Conservation (phyloP, 2,329 filamentous ascomycete species). For the Hypoxylon sp. region DNA sequence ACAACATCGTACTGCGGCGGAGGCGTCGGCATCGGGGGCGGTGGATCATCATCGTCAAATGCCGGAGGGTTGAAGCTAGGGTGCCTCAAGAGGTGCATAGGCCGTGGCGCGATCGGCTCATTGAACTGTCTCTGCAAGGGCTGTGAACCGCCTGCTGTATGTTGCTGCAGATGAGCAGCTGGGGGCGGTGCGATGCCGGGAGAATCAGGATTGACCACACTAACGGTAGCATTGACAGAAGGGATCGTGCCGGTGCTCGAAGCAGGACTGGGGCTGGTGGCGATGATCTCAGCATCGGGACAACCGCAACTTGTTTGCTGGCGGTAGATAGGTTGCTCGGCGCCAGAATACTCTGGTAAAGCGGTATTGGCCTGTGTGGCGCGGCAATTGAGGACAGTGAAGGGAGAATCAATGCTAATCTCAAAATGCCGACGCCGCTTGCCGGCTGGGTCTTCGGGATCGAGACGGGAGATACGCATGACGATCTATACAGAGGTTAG, state of each 20-base stretch:
- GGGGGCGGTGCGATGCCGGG: constrained; percentile 65
- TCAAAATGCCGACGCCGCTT: constrained; percentile 90
- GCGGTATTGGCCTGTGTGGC: constrained; percentile 93
- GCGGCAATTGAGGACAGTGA: constrained; percentile 92
- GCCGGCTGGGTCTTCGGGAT: constrained; percentile 79
- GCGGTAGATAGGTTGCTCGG: constrained; percentile 67
- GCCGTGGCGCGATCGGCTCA: constrained; percentile 65
- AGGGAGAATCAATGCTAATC: constrained; percentile 95
- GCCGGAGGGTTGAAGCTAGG: constrained; percentile 91
- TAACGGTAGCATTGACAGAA: constrained; percentile 54
- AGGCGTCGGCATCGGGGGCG: constrained; percentile 78
- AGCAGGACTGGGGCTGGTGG: constrained; percentile 76
- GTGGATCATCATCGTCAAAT: constrained; percentile 85
- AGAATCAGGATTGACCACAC: constrained; percentile 44
- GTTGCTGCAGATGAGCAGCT: constrained; percentile 67
- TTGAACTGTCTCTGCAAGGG: constrained; percentile 48
- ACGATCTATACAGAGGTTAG: constrained; percentile 74
- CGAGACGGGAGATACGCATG: constrained; percentile 89
- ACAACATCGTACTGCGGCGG: constrained; percentile 88
- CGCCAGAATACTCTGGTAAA: constrained; percentile 80
- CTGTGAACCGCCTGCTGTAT: constrained; percentile 46
- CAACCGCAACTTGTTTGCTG: constrained; percentile 69
- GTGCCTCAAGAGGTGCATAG: constrained; percentile 86
- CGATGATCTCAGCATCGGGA: constrained; percentile 63
- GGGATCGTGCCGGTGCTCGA: constrained; percentile 70